phyloP scores from a whole-genome alignment of 129 eudicot genomes.

The Silybum marianum region DNA sequence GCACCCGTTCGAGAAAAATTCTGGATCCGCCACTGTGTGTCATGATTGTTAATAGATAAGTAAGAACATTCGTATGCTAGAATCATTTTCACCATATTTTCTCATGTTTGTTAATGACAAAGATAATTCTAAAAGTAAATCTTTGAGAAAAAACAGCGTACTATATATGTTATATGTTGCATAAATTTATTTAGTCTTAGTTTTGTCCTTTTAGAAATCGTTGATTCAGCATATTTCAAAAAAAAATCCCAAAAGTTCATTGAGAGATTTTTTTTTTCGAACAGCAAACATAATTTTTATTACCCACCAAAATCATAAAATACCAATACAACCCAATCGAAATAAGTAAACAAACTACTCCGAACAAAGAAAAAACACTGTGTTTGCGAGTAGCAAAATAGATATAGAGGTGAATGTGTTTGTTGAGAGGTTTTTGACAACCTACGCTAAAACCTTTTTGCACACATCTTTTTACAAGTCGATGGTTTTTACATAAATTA shows the following conservation, averaged over 20 bases:
- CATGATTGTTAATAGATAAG: too few species aligned
- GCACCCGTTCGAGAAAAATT: too few species aligned
- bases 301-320: too few species aligned
- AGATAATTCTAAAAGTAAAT: too few species aligned
- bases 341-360: too few species aligned
- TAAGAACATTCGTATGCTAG: background rate
- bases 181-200: background rate
- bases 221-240: background rate
- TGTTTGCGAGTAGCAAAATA: too few species aligned
- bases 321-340: too few species aligned
- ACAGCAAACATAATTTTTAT: too few species aligned
- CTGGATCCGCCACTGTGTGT: too few species aligned
- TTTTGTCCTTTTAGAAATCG: background rate
- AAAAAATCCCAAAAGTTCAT: background rate
- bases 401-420: too few species aligned
- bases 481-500: too few species aligned
- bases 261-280: background rate
- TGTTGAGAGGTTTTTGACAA: background rate
- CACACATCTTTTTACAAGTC: background rate
- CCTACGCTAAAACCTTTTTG: background rate
- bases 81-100: background rate
- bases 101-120: background rate
- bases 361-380: too few species aligned
- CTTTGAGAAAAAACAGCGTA: background rate
- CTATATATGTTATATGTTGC: background rate